phyloP scores from a whole-genome alignment of 164 flowering plant species.

The Vitis riparia region DNA sequence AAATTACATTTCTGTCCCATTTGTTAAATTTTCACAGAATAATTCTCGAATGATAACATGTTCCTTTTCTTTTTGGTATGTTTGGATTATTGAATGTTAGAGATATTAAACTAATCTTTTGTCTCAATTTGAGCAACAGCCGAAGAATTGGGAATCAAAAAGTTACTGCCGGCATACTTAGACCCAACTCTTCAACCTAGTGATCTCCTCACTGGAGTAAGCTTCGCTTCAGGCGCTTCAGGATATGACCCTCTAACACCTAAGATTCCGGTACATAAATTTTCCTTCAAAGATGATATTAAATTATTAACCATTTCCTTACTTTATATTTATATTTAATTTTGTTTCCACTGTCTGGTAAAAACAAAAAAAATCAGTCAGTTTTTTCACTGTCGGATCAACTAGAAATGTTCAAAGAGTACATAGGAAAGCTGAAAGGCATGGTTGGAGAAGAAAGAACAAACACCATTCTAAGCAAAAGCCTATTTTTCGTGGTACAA shows the following conservation, averaged over 20 bases:
- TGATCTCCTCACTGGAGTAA: constrained; percentile 19
- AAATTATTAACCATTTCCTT: background rate
- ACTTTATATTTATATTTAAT: background rate
- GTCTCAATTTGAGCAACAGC: constrained; percentile 6
- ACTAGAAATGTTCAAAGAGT: constrained; percentile 57
- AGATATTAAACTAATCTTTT: background rate
- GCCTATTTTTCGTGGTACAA: constrained; percentile 40
- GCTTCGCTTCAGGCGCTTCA: constrained; percentile 14
- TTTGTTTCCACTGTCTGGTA: background rate
- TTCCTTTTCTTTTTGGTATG: too few species aligned
- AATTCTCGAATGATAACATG: too few species aligned
- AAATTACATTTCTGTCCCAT: too few species aligned
- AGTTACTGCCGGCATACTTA: constrained; percentile 15
- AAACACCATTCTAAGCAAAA: constrained; percentile 35
- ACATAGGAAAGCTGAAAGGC: constrained; percentile 41
- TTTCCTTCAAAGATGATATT: background rate
- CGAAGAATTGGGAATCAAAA: constrained; percentile 21
- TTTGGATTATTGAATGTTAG: too few species aligned
- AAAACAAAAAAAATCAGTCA: constrained; percentile 28
- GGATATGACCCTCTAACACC: constrained; percentile 20
- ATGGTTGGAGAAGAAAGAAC: constrained; percentile 54
- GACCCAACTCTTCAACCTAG: constrained; percentile 1
- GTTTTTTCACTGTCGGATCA: constrained; percentile 54
- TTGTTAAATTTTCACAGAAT: too few species aligned
- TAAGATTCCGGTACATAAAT: constrained; percentile 1